Conservation (phyloP, 306 rosid genomes). For the Corylus heterophylla region DNA sequence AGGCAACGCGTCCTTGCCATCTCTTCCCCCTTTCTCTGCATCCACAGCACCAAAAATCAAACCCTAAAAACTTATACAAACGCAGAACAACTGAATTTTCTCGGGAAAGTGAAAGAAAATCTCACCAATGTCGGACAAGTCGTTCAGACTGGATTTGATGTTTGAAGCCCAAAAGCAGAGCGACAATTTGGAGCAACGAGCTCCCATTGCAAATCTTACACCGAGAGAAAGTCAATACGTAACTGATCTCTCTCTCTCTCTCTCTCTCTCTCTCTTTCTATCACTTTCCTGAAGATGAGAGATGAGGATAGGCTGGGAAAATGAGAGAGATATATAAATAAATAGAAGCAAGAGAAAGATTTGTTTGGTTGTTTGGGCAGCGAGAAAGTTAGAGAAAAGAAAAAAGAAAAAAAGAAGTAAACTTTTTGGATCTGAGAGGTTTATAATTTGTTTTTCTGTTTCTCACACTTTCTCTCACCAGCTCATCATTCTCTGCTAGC, state of each 20-base stretch:
- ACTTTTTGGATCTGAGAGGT: constrained; percentile 56
- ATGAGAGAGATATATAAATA: constrained; percentile 2
- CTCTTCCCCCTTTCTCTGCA: constrained; percentile 65
- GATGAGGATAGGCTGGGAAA: constrained; percentile 10
- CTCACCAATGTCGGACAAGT: constrained; percentile 63
- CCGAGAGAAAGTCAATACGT: constrained; percentile 10
- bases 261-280: constrained; percentile 15
- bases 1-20: constrained; percentile 52
- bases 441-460: neutral
- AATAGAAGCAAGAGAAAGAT: constrained; percentile 13
- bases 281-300: constrained; percentile 18
- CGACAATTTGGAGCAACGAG: constrained; percentile 84
- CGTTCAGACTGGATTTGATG: constrained; percentile 68
- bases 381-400: constrained; percentile 43
- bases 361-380: constrained; percentile 46
- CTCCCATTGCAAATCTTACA: constrained; percentile 71
- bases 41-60: constrained; percentile 17
- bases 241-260: neutral
- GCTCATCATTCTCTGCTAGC: constrained; percentile 26
- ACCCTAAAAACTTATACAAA: constrained; percentile 12
- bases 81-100: constrained; percentile 1
- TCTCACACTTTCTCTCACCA: constrained; percentile 13
- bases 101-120: constrained; percentile 30
- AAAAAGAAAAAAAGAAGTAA: neutral
- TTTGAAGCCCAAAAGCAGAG: constrained; percentile 87